Conservation (phyloP, 805 yeast species). For the Yarrowia divulgata region DNA sequence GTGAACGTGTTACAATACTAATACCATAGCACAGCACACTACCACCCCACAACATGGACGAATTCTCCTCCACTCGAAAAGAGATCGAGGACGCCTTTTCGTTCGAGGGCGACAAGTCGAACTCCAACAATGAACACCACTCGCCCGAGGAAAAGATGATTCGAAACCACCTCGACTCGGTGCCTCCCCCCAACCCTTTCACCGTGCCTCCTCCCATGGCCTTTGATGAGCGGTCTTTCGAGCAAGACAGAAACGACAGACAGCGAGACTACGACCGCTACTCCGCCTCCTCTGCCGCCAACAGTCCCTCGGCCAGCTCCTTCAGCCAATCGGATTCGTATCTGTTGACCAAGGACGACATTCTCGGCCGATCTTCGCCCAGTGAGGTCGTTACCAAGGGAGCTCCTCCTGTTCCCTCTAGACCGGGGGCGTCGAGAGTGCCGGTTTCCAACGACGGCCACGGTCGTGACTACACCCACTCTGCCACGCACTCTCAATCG, state of each 20-base stretch:
- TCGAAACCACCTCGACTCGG: constrained; percentile 15
- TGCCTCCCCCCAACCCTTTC: constrained; percentile 35
- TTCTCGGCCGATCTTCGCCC: neutral
- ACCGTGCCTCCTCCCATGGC: constrained; percentile 26
- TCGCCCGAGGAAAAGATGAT: constrained; percentile 36
- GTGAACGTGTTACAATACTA: constrained; percentile 12
- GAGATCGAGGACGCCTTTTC: constrained; percentile 31
- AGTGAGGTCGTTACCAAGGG: neutral
- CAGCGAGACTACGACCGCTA: too few species aligned
- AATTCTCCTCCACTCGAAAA: constrained; percentile 17
- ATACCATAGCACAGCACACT: neutral
- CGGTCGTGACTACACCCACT: neutral
- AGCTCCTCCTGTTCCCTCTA: constrained; percentile 12
- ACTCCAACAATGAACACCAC: neutral
- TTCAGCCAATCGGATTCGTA: neutral
- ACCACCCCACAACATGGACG: constrained; percentile 10
- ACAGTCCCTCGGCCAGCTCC: neutral
- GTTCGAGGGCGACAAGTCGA: constrained; percentile 7
- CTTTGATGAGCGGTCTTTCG: constrained; percentile 9
- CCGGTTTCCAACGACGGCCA: neutral
- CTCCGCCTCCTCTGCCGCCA: neutral
- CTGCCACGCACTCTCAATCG: neutral
- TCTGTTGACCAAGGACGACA: constrained; percentile 12
- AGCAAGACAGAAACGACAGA: neutral
- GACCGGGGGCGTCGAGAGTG: neutral